These are phyloP conservation scores for Metarhizium brunneum DNA, from an alignment of 2,329 filamentous ascomycete species.

Conservation along the genomic window DNA sequence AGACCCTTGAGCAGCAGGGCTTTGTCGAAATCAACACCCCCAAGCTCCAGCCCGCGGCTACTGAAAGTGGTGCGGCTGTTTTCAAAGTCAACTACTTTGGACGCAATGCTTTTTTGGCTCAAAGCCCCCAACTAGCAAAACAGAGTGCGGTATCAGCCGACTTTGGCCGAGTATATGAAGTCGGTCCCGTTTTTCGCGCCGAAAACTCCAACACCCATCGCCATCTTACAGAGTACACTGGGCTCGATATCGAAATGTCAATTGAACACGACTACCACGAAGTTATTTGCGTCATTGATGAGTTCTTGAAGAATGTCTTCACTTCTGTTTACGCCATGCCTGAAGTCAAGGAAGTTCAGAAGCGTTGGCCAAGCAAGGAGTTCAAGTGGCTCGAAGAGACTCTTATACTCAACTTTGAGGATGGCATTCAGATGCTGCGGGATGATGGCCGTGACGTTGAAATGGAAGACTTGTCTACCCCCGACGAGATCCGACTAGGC, in stretches of 20 bases:
- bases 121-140: conserved; percentile 86
- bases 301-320: conserved; percentile 67
- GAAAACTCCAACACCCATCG: conserved; percentile 95
- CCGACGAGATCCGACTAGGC: conserved; percentile 80
- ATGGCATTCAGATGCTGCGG: conserved; percentile 73
- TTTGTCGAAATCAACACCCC: conserved; percentile 94
- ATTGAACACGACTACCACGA: conserved; percentile 87
- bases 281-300: conserved; percentile 69
- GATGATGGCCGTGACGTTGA: conserved; percentile 71
- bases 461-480: conserved; percentile 69
- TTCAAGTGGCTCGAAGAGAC: conserved; percentile 83
- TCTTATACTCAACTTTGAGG: conserved; percentile 67
- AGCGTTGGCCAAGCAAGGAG: conserved; percentile 78
- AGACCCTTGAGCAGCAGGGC: conserved; percentile 60
- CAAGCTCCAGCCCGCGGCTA: conserved; percentile 82
- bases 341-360: conserved; percentile 72
- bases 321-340: conserved; percentile 33
- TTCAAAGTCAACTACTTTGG: conserved; percentile 92
- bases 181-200: conserved; percentile 67
- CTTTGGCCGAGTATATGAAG: conserved; percentile 79
- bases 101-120: conserved; percentile 76
- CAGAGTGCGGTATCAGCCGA: conserved; percentile 89
- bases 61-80: conserved; percentile 83
- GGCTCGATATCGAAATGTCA: conserved; percentile 86
- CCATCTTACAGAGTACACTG: conserved; percentile 90